phyloP scores from a whole-genome alignment of 495 filamentous ascomycete genomes.

The Aspergillus asperescens region DNA sequence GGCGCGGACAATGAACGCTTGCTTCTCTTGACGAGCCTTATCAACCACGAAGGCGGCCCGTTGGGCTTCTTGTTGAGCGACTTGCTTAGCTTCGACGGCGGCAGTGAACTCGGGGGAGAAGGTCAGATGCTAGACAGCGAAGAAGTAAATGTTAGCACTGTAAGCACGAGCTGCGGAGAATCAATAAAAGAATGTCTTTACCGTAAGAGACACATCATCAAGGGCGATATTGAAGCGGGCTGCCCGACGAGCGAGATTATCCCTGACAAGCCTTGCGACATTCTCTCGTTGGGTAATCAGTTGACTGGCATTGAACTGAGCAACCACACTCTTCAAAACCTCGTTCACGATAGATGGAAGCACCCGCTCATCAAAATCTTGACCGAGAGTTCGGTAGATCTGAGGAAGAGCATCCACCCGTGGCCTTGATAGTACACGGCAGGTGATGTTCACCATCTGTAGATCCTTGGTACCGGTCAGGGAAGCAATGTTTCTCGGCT shows the following conservation, averaged over 20 bases:
- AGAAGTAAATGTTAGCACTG: conserved; percentile 15
- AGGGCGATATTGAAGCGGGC: conserved; percentile 95
- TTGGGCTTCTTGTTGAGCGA: conserved; percentile 97
- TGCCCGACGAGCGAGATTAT: conserved; percentile 85
- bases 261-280: conserved; percentile 82
- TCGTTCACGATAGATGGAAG: conserved; percentile 98
- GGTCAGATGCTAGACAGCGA: conserved; percentile 69
- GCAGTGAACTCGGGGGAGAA: conserved; percentile 99
- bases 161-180: neutral
- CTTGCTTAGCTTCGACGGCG: conserved; percentile 97
- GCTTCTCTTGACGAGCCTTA: conserved; percentile 98
- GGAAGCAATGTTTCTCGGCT: conserved; percentile 93
- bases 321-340: conserved; percentile 96
- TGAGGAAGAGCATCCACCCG: conserved; percentile 82
- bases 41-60: conserved; percentile 96
- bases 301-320: conserved; percentile 98
- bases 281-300: conserved; percentile 98
- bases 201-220: conserved; percentile 95
- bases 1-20: conserved; percentile 95
- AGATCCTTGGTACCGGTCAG: conserved; percentile 98
- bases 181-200: conserved; percentile 38
- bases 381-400: conserved; percentile 93
- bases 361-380: conserved; percentile 95
- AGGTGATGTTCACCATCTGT: conserved; percentile 99
- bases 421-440: conserved; percentile 94